Conservation (phyloP, 148 eudicot genomes). For the Drosera capensis region DNA sequence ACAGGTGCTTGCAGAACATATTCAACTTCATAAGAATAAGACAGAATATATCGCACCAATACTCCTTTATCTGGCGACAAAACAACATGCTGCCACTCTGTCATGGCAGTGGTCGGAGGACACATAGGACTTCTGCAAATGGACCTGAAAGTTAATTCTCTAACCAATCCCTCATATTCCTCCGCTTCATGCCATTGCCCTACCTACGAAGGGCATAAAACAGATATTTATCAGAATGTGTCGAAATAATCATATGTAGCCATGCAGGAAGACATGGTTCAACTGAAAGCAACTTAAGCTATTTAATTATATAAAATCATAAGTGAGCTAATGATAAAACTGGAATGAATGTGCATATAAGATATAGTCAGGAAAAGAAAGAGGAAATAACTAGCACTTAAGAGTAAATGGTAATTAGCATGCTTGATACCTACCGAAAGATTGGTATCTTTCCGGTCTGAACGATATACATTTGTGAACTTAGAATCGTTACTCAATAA, state of each 20-base stretch:
- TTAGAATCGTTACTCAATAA: constrained; percentile 60
- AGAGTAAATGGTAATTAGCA: too few relatives aligned
- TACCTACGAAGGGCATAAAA: constrained; percentile 24
- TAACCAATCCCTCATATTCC: constrained; percentile 82
- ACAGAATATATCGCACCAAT: constrained; percentile 25
- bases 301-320: too few relatives aligned
- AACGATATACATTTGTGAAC: constrained; percentile 52
- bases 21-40: background rate
- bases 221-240: too few relatives aligned
- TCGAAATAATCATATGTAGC: too few relatives aligned
- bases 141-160: constrained; percentile 68
- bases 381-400: too few relatives aligned
- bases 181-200: constrained; percentile 83
- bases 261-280: too few relatives aligned
- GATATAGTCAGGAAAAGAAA: too few relatives aligned
- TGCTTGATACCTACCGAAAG: constrained; percentile 29
- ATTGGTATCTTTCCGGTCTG: constrained; percentile 70
- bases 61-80: constrained; percentile 49
- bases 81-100: constrained; percentile 78
- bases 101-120: constrained; percentile 87
- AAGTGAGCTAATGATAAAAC: too few relatives aligned
- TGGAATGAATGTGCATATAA: too few relatives aligned
- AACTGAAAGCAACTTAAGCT: too few relatives aligned
- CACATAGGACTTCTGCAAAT: constrained; percentile 75
- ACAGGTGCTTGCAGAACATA: background rate